These are phyloP conservation scores for Epithele typhae DNA, from an alignment of 768 basidiomycete genomes.

Conservation along the genomic window DNA sequence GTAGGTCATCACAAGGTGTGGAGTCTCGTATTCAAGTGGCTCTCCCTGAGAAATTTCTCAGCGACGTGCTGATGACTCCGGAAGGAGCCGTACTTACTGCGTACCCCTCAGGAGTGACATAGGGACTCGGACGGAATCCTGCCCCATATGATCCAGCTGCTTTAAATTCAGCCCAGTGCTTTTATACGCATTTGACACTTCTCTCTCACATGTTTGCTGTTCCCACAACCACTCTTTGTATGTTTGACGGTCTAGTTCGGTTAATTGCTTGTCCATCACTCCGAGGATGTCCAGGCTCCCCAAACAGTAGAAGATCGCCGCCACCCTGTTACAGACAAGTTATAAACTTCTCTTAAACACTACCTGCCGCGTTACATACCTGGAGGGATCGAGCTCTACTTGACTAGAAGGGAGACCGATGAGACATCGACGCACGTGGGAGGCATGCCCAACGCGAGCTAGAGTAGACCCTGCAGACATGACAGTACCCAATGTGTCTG, in stretches of 20 bases:
- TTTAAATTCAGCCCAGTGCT: slow-evolving; percentile 3
- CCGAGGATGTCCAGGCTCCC: slow-evolving; percentile 78
- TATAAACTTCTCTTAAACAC: not conserved
- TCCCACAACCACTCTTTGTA: slow-evolving; percentile 90
- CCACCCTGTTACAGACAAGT: slow-evolving; percentile 51
- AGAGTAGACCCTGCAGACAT: too few species aligned
- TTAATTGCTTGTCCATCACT: slow-evolving; percentile 40
- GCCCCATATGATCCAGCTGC: slow-evolving; percentile 57
- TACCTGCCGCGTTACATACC: slow-evolving; percentile 36
- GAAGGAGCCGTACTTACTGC: slow-evolving; percentile 2
- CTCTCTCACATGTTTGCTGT: slow-evolving; percentile 62
- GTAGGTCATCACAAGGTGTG: slow-evolving; percentile 92
- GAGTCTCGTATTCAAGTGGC: slow-evolving; percentile 55
- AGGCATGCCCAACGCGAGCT: slow-evolving; percentile 49
- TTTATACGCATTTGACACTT: slow-evolving; percentile 1
- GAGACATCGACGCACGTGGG: slow-evolving; percentile 66
- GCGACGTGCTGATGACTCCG: slow-evolving; percentile 4
- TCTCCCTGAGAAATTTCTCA: slow-evolving; percentile 24
- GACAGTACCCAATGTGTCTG: too few species aligned
- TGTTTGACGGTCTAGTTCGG: slow-evolving; percentile 45
- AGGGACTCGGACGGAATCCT: slow-evolving; percentile 74
- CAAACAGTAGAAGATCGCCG: slow-evolving; percentile 85
- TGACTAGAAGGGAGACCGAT: slow-evolving; percentile 66
- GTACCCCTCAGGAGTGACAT: slow-evolving; percentile 45
- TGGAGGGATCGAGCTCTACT: slow-evolving; percentile 65